These are phyloP conservation scores for Erigeron canadensis DNA, from an alignment of 129 eudicot species.

Conservation along the genomic window DNA sequence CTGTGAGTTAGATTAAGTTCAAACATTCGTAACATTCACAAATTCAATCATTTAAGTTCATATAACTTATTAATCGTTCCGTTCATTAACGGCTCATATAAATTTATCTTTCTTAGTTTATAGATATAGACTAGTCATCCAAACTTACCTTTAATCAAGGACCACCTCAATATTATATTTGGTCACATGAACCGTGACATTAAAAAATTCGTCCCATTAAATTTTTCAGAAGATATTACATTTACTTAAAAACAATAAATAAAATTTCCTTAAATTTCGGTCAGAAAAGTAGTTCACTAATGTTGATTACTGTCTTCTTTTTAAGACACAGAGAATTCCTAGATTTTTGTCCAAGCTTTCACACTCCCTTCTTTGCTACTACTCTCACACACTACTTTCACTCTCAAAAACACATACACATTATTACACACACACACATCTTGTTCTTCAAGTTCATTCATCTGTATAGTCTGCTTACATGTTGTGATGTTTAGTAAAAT, in stretches of 20 bases:
- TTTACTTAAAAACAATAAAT: background rate
- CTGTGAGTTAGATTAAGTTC: no score
- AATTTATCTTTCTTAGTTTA: no score
- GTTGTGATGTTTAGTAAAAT: constrained; percentile 15
- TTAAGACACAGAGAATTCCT: constrained; percentile 7
- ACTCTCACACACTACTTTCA: constrained; percentile 25
- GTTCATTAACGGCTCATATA: no score
- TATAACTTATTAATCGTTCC: no score
- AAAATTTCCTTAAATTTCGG: constrained; percentile 35
- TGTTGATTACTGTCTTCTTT: constrained; percentile 15
- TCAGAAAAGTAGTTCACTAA: constrained; percentile 21
- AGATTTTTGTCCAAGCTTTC: constrained; percentile 23
- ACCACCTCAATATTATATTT: background rate
- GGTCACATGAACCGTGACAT: background rate
- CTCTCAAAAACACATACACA: background rate
- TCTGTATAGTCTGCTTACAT: constrained; percentile 15
- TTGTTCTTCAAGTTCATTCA: constrained; percentile 20
- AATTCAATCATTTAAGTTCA: no score
- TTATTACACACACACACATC: constrained; percentile 11
- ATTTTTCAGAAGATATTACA: background rate
- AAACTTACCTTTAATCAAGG: no score
- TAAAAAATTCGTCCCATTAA: background rate
- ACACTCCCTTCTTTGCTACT: constrained; percentile 20
- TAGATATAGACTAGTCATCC: no score
- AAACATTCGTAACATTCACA: no score